Base-by-base conservation (phyloP, 495 filamentous ascomycete species). In the Xylaria nigripes region DNA sequence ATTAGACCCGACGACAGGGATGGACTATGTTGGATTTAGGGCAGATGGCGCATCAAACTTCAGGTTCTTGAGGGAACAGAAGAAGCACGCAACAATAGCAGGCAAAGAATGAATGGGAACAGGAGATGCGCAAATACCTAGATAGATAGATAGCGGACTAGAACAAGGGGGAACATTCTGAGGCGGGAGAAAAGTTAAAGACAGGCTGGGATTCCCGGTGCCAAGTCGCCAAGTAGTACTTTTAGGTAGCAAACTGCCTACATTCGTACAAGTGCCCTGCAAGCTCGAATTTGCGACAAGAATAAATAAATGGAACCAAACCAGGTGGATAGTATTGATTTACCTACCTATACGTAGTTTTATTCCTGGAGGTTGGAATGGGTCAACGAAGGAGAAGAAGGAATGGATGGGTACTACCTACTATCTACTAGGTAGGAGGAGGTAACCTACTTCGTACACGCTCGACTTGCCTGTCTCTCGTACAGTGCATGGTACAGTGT, bases 141-240 rank as follows among this genome's bases (percentile, higher is more conserved):
- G 32, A 36, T 8, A 12, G 32, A 36, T 2, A 5, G 10, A 15
- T 8, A 36, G 32, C 32, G 27, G 50, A 47, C 10, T 22, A 7
- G 24, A 36, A 6, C 32, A 48, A 54, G 34, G 51, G 51, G 51
- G 40, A 32, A 36, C 45, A 42, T 48, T 29, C 44, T 18, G 51
- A 54, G 34, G 44, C 40, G 44, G 51, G 32, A 36, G 32, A 36
- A 13, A 36, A 36, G 10, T 6, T 12, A 12, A 36, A 36, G 32
- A 36, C 32, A 8, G 32, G 13, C 32, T 6, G 32, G 32, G 32
- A 36, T 2, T 36, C 15, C 32, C 32, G 10, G 43, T 45, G 23
- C 43, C 23, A 24, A 45, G 43, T 23, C 19, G 22, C 32, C 32
- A 36, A 36, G 32, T 36, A 5, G 32, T 36, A 13, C 2, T 12